Base-by-base conservation (phyloP, 2,329 filamentous ascomycete species). In the Alternaria atra region DNA sequence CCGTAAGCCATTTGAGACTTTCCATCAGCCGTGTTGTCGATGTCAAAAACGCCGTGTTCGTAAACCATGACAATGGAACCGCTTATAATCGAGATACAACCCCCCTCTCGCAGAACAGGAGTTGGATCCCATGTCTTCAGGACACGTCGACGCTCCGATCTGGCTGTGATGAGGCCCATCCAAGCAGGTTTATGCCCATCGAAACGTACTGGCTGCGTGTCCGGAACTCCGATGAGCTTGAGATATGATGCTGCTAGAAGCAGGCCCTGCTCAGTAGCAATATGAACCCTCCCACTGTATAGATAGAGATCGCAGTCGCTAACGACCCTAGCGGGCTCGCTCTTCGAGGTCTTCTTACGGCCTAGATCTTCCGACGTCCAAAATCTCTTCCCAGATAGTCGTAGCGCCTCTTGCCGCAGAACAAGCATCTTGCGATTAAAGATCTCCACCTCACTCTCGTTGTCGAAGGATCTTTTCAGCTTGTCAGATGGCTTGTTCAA, bases 261-360 rank as follows among this genome's bases (percentile, higher is more conserved):
- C 5, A 71, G 54, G 10, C 70, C 68, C 4, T 25, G 51, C 15
- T 70, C 66, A 1, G 65, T 65, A 15, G 63, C 67, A 9, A 73
- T 60, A 23, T 69, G 48, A 10, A 73, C 34, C 25, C 66, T 61
- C 6, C 34, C 32, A 12, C 60, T 50, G 35, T 61, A n/a, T 4
- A 69, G 50, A 34, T 71, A 72, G 1, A 72, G 44, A 32, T 71
- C 70, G 25, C 65, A 48, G 25, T 70, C 61, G 15, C 56, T 40
- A 6, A 72, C 50, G 8, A 64, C 40, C 7, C 43, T 58, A 27
- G 51, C 32, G 2, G 60, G 52, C 2, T 51, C 60, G 9, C 7
- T 52, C 29, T 43, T 55, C 29, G 29, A 35, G 2, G 39, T 44
- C 2, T 51, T 42, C 0, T 20, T 47, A n/a, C 68, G 67, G 10